These are phyloP conservation scores for Malus domestica DNA, from an alignment of 306 rosid species.

Conservation along the genomic window ASM211411v1 NC_041790.1:6805501-6806000, in stretches of 20 bases:
- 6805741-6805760: neutral
- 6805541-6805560: conserved; percentile 83
- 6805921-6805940: conserved; percentile 93
- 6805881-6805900: conserved; percentile 99
- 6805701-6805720: neutral
- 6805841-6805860: conserved; percentile 17
- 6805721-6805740: neutral
- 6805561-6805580: conserved; percentile 99
- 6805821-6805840: conserved; percentile 4
- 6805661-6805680: neutral
- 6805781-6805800: neutral
- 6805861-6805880: conserved; percentile 89
- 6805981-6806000: neutral
- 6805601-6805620: neutral
- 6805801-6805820: neutral
- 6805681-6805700: neutral
- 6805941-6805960: conserved; percentile 99
- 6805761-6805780: neutral
- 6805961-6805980: conserved; percentile 86
- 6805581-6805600: conserved; percentile 64
- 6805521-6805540: conserved; percentile 81
- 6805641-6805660: neutral
- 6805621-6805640: neutral
- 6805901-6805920: conserved; percentile 94
- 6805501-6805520: conserved; percentile 97